A percentile compares a stretch with the other conserved stretches of the same genome.
These are phyloP conservation scores for Naganishia cerealis DNA, from an alignment of 1,284 basidiomycete species.

Conservation along the genomic window DNA sequence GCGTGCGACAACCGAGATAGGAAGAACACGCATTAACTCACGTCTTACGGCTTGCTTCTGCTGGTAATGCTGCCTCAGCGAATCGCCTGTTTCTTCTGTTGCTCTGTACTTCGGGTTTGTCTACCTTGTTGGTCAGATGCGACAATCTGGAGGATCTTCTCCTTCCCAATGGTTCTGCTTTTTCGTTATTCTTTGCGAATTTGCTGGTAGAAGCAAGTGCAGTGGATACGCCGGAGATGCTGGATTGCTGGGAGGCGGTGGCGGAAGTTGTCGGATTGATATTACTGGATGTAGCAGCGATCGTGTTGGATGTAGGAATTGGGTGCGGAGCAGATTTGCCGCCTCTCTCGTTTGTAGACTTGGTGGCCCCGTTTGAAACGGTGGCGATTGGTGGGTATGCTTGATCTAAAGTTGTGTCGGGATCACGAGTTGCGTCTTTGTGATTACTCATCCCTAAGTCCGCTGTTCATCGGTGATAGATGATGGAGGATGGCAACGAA, in stretches of 20 bases:
- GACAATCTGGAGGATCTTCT: slow-evolving; percentile 20
- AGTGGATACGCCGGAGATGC: slow-evolving; percentile 20
- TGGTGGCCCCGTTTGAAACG: neutral
- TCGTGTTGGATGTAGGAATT: neutral
- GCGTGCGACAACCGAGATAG: neutral
- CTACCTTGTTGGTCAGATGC: neutral
- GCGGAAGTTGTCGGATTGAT: neutral
- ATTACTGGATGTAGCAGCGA: neutral
- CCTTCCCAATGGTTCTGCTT: neutral
- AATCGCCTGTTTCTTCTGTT: neutral
- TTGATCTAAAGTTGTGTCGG: slow-evolving; percentile 10
- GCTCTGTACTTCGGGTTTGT: neutral
- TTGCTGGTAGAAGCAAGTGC: slow-evolving; percentile 1
- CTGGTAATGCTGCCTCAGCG: neutral
- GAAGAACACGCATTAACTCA: neutral
- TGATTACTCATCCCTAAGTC: slow-evolving; percentile 29
- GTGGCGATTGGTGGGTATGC: slow-evolving; percentile 8
- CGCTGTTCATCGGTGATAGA: slow-evolving; percentile 22
- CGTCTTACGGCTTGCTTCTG: neutral
- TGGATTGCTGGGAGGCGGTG: slow-evolving; percentile 24
- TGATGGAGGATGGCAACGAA: slow-evolving; percentile 10
- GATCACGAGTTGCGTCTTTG: slow-evolving; percentile 25
- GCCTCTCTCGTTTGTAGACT: neutral
- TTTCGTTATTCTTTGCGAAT: neutral
- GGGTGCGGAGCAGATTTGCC: neutral